Percentiles rank a stretch among this genome's conserved stretches.
Conservation (phyloP, 371 early-diverging fungal genomes). For the Rhizopus microsporus region DNA sequence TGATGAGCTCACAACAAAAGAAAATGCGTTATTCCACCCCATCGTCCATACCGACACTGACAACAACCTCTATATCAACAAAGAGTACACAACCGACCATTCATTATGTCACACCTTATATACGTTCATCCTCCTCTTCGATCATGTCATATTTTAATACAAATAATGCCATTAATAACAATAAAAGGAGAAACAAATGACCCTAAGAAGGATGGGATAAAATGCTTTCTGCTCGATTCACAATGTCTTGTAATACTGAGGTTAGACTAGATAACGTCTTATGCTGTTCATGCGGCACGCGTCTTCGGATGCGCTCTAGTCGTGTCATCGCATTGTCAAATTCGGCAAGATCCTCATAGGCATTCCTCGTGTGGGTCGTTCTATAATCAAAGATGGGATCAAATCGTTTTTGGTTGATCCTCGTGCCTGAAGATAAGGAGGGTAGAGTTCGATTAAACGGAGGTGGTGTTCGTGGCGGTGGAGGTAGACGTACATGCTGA, state of each 20-base stretch:
- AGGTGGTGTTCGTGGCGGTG: slow-evolving; percentile 24
- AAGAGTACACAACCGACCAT: slow-evolving; percentile 15
- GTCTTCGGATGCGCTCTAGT: slow-evolving; percentile 26
- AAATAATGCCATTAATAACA: no score
- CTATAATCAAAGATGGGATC: slow-evolving; percentile 31
- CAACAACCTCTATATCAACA: slow-evolving; percentile 19
- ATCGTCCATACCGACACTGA: slow-evolving; percentile 22
- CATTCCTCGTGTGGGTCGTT: slow-evolving; percentile 9
- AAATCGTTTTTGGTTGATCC: slow-evolving; percentile 16
- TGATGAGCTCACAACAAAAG: slow-evolving; percentile 7
- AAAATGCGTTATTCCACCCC: slow-evolving; percentile 25
- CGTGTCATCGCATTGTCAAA: slow-evolving; percentile 30
- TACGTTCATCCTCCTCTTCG: background rate
- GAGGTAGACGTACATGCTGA: slow-evolving; percentile 13
- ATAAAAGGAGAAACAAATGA: background rate
- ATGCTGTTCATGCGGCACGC: slow-evolving; percentile 25
- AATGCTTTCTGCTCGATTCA: slow-evolving; percentile 23
- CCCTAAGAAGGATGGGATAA: slow-evolving; percentile 1
- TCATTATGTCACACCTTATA: slow-evolving; percentile 1
- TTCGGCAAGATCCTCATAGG: slow-evolving; percentile 23
- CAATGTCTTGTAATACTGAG: slow-evolving; percentile 24
- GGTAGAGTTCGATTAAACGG: slow-evolving; percentile 15
- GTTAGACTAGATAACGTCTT: slow-evolving; percentile 20
- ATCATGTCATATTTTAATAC: background rate
- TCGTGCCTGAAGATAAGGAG: slow-evolving; percentile 17